Evolutionary conservation across 2,329 filamentous ascomycete species (phyloP), one percentile per base, ranked within the genome.

Genomic region (Aureobasidium pullulans): DNA sequence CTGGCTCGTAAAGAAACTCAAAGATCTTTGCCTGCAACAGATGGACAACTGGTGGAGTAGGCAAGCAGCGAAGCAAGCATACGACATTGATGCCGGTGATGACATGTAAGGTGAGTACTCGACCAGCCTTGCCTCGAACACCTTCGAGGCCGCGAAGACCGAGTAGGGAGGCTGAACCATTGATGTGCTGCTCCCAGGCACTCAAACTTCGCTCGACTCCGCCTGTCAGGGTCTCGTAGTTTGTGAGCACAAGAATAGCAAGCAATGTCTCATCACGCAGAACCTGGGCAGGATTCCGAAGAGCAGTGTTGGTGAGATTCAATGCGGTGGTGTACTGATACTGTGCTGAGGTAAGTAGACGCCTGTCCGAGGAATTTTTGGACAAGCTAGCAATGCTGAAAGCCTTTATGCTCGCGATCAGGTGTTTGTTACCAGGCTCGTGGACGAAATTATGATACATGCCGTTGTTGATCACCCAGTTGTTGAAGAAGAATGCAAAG

Each of bases 171-270:
- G 58, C 11, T 11, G 58, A 32, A 11, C 58, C 58, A 19, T 60
- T 46, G 19, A 60, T 44, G 47, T 60, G 58, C 13, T 53, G 47
- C 16, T 52, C 58, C 58, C 58, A 60, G 29, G 47, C 47, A 10
- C 46, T 49, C 9, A 60, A 23, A 16, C 31, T 44, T 13, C 42
- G 37, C 4, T 19, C 37, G 6, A 36, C 39, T 5, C 42, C 42
- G 6, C 58, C 58, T 32, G 48, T 52, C 10, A 53, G 32, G 11
- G 58, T 52, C 11, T 60, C 58, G 42, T 53, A 60, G 32, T 53
- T 60, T 4, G 47, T 54, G 31, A 60, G 48, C 3, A 60, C 23
- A 9, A 54, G 23, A 15, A 60, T 52, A 7, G 58, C 9, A 6
- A 60, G 40, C 9, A 60, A 23, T 1, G 58, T 60, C 29, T 52